These are phyloP conservation scores for Chaetomiaceae sp. DNA, from an alignment of 2,329 filamentous ascomycete genomes.

Conservation along the genomic window DNA sequence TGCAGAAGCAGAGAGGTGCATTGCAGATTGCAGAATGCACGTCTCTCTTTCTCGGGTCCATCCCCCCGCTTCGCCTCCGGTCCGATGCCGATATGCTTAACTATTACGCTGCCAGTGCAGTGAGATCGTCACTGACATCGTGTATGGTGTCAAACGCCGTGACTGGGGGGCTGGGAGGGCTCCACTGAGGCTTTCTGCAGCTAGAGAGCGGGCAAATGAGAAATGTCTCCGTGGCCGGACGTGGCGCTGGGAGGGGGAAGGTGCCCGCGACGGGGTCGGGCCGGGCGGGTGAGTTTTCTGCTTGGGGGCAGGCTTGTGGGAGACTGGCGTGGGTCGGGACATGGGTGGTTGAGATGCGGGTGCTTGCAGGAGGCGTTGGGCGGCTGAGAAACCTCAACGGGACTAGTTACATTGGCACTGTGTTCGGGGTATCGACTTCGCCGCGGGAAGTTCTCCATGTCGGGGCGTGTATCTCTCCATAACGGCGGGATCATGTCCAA, in stretches of 20 bases:
- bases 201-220: not conserved
- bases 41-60: no score
- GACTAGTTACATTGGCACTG: slow-evolving; percentile 10
- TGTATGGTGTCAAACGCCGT: not conserved
- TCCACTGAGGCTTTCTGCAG: not conserved
- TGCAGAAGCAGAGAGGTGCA: no score
- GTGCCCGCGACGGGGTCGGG: not conserved
- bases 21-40: no score
- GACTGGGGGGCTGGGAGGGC: not conserved
- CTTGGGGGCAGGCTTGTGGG: not conserved
- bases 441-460: not conserved
- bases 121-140: no score
- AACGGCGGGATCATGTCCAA: no score
- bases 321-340: not conserved
- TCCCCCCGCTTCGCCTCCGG: no score
- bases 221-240: not conserved
- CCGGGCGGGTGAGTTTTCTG: not conserved
- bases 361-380: slow-evolving; percentile 5
- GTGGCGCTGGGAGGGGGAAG: not conserved
- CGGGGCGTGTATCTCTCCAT: not conserved
- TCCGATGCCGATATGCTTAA: no score
- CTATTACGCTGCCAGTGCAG: no score
- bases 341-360: not conserved
- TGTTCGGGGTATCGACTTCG: slow-evolving; percentile 1
- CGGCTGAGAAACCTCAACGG: not conserved